phyloP scores from a whole-genome alignment of 179 eudicot species.

The Beta macrorhiza region DNA sequence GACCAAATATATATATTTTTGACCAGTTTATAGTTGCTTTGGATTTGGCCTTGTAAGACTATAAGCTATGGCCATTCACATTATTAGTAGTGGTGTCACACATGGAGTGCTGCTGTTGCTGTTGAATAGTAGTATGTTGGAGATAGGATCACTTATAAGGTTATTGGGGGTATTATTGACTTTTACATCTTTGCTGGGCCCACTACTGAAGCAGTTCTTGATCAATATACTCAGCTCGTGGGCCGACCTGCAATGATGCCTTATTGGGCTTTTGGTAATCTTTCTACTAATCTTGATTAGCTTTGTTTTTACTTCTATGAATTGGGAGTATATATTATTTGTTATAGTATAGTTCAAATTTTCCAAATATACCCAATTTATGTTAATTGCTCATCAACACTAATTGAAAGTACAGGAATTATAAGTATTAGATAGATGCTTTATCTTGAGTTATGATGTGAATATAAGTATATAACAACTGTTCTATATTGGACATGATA shows the following conservation, averaged over 20 bases:
- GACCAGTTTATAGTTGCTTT: too few relatives aligned
- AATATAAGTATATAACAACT: too few relatives aligned
- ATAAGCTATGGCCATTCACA: not conserved
- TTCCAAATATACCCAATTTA: too few relatives aligned
- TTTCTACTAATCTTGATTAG: not conserved
- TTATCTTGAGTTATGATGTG: too few relatives aligned
- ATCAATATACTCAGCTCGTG: conserved; percentile 56
- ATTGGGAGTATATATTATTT: too few relatives aligned
- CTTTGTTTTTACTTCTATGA: not conserved
- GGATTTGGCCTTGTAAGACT: too few relatives aligned
- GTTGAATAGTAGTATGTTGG: conserved; percentile 57
- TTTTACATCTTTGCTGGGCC: conserved; percentile 57
- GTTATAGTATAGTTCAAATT: too few relatives aligned
- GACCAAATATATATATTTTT: too few relatives aligned
- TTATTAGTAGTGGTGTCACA: not conserved
- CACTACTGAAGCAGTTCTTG: conserved; percentile 42
- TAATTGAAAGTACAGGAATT: too few relatives aligned
- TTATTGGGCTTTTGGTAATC: conserved; percentile 69
- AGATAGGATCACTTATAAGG: conserved; percentile 55
- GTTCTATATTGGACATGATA: too few relatives aligned
- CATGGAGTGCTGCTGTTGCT: conserved; percentile 62
- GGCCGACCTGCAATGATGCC: conserved; percentile 75
- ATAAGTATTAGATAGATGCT: too few relatives aligned
- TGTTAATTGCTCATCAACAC: too few relatives aligned
- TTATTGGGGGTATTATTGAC: conserved; percentile 67